Percentiles rank a stretch among this genome's conserved stretches.
Evolutionary conservation across 768 basidiomycete genomes (phyloP).

Genomic region (Tephrocybe sp.): DNA sequence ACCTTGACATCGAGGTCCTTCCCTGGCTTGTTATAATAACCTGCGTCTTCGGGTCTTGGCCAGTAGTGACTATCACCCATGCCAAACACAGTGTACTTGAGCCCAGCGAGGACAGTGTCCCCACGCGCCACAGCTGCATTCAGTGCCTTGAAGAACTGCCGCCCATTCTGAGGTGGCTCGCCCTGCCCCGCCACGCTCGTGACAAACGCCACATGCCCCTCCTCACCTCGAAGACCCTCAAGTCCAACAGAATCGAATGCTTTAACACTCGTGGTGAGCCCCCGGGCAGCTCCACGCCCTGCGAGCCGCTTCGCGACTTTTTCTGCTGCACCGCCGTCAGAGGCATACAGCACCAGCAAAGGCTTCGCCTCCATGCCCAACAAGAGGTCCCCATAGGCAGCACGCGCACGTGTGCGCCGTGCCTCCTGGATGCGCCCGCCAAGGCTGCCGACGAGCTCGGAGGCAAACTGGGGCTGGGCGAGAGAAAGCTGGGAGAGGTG

Average conservation of each 20-base stretch:
- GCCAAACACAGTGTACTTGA: conserved; percentile 84
- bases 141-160: conserved; percentile 84
- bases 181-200: conserved; percentile 97
- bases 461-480: conserved; percentile 75
- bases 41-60: conserved; percentile 95
- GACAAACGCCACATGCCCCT: conserved; percentile 73
- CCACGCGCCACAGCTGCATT: conserved; percentile 63
- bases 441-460: conserved; percentile 79
- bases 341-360: conserved; percentile 87
- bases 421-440: conserved; percentile 86
- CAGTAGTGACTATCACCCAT: conserved; percentile 99
- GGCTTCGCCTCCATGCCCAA: conserved; percentile 87
- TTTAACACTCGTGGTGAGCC: conserved; percentile 71
- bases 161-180: conserved; percentile 95
- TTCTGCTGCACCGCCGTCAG: conserved; percentile 95
- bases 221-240: conserved; percentile 72
- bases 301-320: conserved; percentile 91
- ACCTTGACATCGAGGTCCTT: conserved; percentile 87
- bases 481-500: conserved; percentile 92
- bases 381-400: conserved; percentile 82
- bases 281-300: conserved; percentile 79
- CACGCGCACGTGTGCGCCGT: conserved; percentile 76
- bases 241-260: conserved; percentile 82
- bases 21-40: conserved; percentile 96
- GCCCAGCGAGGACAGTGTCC: conserved; percentile 57